phyloP scores from a whole-genome alignment of 306 rosid species.

The Trifolium fragiferum region DNA sequence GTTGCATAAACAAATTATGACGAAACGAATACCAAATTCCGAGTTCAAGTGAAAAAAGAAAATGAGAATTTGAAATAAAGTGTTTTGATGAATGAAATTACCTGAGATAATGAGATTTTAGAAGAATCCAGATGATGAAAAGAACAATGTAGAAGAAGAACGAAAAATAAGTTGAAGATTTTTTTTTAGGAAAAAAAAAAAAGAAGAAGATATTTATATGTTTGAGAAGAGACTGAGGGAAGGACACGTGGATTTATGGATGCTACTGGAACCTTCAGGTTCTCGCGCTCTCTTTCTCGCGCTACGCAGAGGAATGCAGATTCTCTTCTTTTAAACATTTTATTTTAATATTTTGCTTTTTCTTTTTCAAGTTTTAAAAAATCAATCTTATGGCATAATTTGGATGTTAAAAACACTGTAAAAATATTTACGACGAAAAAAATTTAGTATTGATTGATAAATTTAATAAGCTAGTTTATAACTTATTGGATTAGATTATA shows the following conservation, averaged over 20 bases:
- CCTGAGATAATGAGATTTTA: slow-evolving; percentile 17
- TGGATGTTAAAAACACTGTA: too few relatives aligned
- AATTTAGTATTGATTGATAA: too few relatives aligned
- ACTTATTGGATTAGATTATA: too few relatives aligned
- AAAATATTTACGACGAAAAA: too few relatives aligned
- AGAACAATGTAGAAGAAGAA: slow-evolving; percentile 21
- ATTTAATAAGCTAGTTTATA: too few relatives aligned
- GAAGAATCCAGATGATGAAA: slow-evolving; percentile 22
- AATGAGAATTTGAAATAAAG: neutral
- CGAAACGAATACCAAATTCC: neutral
- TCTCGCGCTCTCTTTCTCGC: too few relatives aligned
- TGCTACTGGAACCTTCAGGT: neutral
- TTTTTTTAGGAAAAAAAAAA: neutral
- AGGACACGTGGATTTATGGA: slow-evolving; percentile 8
- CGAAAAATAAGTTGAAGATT: neutral
- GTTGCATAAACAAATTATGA: neutral
- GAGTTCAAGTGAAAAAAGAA: neutral
- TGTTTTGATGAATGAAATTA: neutral
- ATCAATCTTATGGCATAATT: too few relatives aligned
- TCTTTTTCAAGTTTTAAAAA: too few relatives aligned
- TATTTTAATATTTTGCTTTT: too few relatives aligned
- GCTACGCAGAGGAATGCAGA: too few relatives aligned
- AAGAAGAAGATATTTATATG: neutral
- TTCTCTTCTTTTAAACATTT: too few relatives aligned
- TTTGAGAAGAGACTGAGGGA: neutral